Evolutionary conservation across 1,284 basidiomycete species (phyloP), one percentile per base, ranked within the genome.

Genomic region (Ceratobasidium sp.): DNA sequence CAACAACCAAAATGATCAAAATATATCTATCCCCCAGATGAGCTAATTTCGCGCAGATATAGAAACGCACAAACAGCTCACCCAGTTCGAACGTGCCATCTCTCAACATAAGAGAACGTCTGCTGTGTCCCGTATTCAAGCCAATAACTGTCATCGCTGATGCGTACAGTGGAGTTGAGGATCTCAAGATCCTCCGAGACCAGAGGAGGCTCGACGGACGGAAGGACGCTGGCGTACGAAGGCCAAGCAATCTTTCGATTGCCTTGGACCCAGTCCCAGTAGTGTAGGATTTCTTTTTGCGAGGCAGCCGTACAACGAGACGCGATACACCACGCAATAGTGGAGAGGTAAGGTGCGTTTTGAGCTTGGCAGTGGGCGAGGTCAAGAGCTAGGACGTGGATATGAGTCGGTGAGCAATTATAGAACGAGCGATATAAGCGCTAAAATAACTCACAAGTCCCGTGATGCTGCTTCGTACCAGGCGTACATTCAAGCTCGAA

Each of bases 211-310:
- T 50, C 47, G 2, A 57, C 28, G 8, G 46, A 26, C 2, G 69
- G 69, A 16, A 71, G 46, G 16, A 49, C 28, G 18, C 57, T 57
- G 1, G 49, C 16, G 4, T 59, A 38, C 21, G 69, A 18, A 2
- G 69, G 69, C 55, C 57, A 71, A 21, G n/a, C 59, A 1, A 47
- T 32, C 26, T 71, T 46, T 23, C 69, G 57, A 28, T 71, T 57
- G 30, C 26, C 54, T 43, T 71, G 69, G 16, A 71, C 55, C 69
- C 69, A 71, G 11, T 23, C 16, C 69, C 69, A 71, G 28, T 71
- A 71, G 16, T 71, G 69, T 13, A 47, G 44, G 8, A 71, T 57
- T 32, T 71, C 30, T 14, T 52, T 46, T 44, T 57, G 46, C 14
- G 69, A 57, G 46, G 43, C 57, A 9, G 28, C 43, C 13, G 57